Conservation (phyloP, 1,139 yeast species). For the Lodderomyces oxycetoniae region DNA sequence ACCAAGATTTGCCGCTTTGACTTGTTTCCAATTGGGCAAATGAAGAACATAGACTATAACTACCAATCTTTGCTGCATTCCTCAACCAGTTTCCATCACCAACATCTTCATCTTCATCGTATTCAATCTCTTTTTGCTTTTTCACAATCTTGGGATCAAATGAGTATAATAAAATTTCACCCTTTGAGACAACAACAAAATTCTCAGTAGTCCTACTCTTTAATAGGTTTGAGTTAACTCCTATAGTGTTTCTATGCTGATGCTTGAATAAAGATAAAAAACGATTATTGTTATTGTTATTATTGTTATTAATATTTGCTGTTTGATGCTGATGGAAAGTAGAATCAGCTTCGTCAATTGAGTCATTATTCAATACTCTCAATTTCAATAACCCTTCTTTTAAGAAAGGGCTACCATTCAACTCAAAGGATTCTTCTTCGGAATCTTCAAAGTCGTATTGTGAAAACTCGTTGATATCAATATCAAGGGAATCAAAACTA, state of each 20-base stretch:
- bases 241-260: background rate
- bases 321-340: background rate
- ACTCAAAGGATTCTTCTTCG: constrained; percentile 56
- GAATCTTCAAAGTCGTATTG: constrained; percentile 45
- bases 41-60: constrained; percentile 47
- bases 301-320: constrained; percentile 17
- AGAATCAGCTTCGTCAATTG: constrained; percentile 25
- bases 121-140: constrained; percentile 33
- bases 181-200: constrained; percentile 56
- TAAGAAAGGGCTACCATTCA: constrained; percentile 73
- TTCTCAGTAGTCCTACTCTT: constrained; percentile 39
- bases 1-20: constrained; percentile 28
- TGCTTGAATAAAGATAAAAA: constrained; percentile 20
- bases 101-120: constrained; percentile 21
- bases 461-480: constrained; percentile 30
- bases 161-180: constrained; percentile 50
- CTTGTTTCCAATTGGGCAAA: constrained; percentile 39
- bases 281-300: constrained; percentile 13
- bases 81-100: constrained; percentile 72
- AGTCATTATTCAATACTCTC: constrained; percentile 41
- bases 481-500: constrained; percentile 21
- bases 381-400: constrained; percentile 68
- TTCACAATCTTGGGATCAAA: constrained; percentile 46
- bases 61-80: constrained; percentile 46
- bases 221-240: constrained; percentile 6